Evolutionary conservation across 148 eudicot species (phyloP), one percentile per base, ranked within the genome.

Genomic region (Rheum nobile): DNA sequence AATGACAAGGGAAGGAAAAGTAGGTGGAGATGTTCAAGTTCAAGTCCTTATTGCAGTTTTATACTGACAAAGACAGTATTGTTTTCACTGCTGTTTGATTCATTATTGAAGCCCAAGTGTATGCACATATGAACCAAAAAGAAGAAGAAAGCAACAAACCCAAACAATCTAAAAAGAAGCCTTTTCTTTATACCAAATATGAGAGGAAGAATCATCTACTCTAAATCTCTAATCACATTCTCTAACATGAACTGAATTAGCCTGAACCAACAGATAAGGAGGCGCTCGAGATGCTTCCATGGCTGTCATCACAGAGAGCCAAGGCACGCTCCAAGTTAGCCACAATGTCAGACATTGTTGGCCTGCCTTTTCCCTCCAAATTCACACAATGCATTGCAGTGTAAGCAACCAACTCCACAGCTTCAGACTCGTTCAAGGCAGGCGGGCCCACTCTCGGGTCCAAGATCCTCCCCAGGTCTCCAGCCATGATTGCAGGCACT

Each of bases 301-400:
- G 86, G 82, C 94, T 89, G 16, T 86, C 94, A 46, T 83, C 85
- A 67, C 91, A 90, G 10, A 85, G 81, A 31, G 59, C 74, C 79
- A 90, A 79, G 9, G 92, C 98, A 7, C 97, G 65, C 72, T 93
- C 98, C 84, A 93, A 83, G 79, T 93, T 90, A 61, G 88, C 81
- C 69, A 93, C 98, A 82, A 89, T 84, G 42, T 93, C 98, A 8
- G 80, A 67, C 88, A 93, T 93, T 17, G 82, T 89, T 19, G 98
- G 98, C 77, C 98, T 82, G 19, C 91, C 95, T 75, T 84, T 93
- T 1, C 97, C 98, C 76, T 91, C 97, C 83, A 87, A 73, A 74
- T 83, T 84, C 72, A 93, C 98, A 76, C 98, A 93, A 78, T 86
- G 94, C 83, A 86, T 69, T 9, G 98, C 98, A 4, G 97, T 93